Evolutionary conservation across 257 asterid species (phyloP).

Genomic region (Przewalskia tangutica): DNA sequence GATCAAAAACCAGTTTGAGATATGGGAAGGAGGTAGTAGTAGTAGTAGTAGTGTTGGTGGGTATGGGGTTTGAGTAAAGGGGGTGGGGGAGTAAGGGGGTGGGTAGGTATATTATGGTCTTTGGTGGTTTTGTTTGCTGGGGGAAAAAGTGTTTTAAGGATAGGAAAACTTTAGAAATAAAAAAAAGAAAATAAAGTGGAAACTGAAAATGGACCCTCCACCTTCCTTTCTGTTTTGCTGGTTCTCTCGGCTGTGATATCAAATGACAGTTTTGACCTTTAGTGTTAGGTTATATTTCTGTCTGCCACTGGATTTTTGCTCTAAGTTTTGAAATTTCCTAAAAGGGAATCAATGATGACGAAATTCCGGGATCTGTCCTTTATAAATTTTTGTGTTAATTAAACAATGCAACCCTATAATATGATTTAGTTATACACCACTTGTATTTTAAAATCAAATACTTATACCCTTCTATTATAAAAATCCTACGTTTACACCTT

Average conservation of each 20-base stretch:
- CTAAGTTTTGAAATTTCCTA: background rate
- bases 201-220: background rate
- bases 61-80: background rate
- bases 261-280: background rate
- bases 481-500: background rate
- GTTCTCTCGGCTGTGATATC: background rate
- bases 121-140: background rate
- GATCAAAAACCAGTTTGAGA: background rate
- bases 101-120: background rate
- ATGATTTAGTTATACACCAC: background rate
- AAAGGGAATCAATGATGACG: background rate
- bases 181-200: background rate
- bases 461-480: background rate
- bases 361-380: background rate
- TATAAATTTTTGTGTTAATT: background rate
- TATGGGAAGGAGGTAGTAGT: background rate
- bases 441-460: background rate
- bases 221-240: background rate
- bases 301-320: background rate
- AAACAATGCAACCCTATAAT: background rate
- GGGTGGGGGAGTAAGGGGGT: background rate
- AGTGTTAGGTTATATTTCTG: background rate
- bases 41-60: background rate
- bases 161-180: background rate
- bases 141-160: background rate